Evolutionary conservation across 352 stramenopile genomes (phyloP).

Genomic region (Phytophthora megakarya): DNA sequence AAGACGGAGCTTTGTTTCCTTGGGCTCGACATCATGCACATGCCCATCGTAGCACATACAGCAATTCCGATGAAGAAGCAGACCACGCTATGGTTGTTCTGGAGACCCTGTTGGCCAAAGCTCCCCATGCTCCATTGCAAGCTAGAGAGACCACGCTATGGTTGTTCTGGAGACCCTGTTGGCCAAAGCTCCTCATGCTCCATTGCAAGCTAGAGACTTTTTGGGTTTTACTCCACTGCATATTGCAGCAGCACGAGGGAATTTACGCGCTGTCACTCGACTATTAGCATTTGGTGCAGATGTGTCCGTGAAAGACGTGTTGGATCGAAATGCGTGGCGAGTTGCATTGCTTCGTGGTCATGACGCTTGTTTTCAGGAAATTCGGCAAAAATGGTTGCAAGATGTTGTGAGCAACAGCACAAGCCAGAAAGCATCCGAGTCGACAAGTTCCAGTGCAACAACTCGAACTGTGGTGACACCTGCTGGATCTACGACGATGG

Average conservation of each 20-base stretch:
- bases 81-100: constrained; percentile 41
- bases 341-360: constrained; percentile 58
- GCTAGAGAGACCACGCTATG: constrained; percentile 53
- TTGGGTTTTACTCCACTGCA: constrained; percentile 68
- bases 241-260: constrained; percentile 50
- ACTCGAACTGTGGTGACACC: constrained; percentile 3
- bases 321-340: constrained; percentile 61
- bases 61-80: constrained; percentile 16
- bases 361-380: constrained; percentile 66
- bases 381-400: constrained; percentile 65
- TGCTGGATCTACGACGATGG: constrained; percentile 7
- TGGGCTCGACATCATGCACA: constrained; percentile 31
- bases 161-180: constrained; percentile 40
- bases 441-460: not conserved
- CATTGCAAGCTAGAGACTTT: constrained; percentile 55
- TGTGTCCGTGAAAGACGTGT: constrained; percentile 44
- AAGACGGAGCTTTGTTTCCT: constrained; percentile 26
- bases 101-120: constrained; percentile 41
- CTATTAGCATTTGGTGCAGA: constrained; percentile 58
- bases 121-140: constrained; percentile 39
- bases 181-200: constrained; percentile 34
- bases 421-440: constrained; percentile 9
- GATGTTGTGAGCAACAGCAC: constrained; percentile 31
- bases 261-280: constrained; percentile 41
- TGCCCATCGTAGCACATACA: constrained; percentile 2